These are phyloP conservation scores for Cyclocybe aegerita DNA, from an alignment of 768 basidiomycete genomes.

Conservation along the genomic window DNA sequence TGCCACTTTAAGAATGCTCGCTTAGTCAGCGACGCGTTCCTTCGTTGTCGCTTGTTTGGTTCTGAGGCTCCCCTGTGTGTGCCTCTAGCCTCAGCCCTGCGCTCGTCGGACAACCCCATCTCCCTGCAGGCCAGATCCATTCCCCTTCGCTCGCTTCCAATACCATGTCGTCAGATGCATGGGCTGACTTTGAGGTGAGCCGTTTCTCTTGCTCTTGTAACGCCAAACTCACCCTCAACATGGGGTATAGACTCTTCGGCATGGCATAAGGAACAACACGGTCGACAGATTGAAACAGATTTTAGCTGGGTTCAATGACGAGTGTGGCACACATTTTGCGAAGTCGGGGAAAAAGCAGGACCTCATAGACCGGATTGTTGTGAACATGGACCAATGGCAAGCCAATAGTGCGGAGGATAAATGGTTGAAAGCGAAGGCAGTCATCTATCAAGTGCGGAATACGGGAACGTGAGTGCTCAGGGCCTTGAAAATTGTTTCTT, in stretches of 20 bases:
- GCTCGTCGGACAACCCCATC: background rate
- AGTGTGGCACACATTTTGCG: conserved; percentile 63
- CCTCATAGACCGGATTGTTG: conserved; percentile 73
- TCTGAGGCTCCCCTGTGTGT: conserved; percentile 12
- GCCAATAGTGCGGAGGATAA: conserved; percentile 53
- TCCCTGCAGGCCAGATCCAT: background rate
- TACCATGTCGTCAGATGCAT: conserved; percentile 48
- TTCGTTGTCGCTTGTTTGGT: conserved; percentile 20
- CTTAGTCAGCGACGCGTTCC: conserved; percentile 15
- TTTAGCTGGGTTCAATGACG: conserved; percentile 73
- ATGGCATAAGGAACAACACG: conserved; percentile 73
- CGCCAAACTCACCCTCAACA: conserved; percentile 9
- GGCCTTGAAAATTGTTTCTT: conserved; percentile 3
- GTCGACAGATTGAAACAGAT: conserved; percentile 87
- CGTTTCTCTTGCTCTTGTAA: conserved; percentile 1
- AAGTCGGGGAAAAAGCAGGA: conserved; percentile 89
- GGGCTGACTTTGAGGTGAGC: conserved; percentile 76
- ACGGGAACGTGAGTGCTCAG: conserved; percentile 60
- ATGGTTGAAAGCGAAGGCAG: conserved; percentile 67
- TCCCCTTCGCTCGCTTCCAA: conserved; percentile 23
- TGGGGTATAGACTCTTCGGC: conserved; percentile 57
- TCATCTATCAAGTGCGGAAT: conserved; percentile 65
- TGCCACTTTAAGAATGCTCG: background rate
- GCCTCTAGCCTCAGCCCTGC: conserved; percentile 9
- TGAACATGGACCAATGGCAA: conserved; percentile 61